Evolutionary conservation across 1,284 basidiomycete genomes (phyloP), one percentile per base, ranked within the genome.

Genomic region (Fomitopsis betulina): DNA sequence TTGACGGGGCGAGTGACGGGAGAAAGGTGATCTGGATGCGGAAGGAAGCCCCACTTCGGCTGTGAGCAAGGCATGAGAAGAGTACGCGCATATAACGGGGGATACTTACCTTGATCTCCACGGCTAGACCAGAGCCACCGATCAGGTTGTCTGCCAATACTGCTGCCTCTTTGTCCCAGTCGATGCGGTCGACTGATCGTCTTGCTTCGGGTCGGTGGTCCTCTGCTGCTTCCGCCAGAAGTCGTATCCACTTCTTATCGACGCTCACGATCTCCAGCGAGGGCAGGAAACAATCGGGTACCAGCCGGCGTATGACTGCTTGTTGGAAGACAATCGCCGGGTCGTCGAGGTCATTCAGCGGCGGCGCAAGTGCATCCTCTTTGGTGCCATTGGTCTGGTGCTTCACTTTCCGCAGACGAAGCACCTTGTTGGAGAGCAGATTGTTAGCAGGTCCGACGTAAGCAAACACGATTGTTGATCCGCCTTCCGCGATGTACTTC

Each of bases 11-110:
- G 76, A 1, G 85, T 89, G 53, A 75, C 73, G 2, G 75, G 66
- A 0, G 92, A 85, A 51, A 91, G 75, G 73, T 87, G 78, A 10
- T 68, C 63, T 17, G 79, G 62, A 27, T 77, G 77, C 6, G 94
- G 93, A 32, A 96, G 73, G 73, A 97, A 96, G 3, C 86, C 93
- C 94, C 94, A 97, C 77, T 97, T 97, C 47, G 94, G 94, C 94
- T 96, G 65, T 12, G 39, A 51, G 27, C 23, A 49, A 55, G 52
- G 38, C 53, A 42, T 54, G 32, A 35, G 17, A 27, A 43, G 12
- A 58, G 37, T 49, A 23, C 30, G 45, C 50, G 35, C 17, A 53
- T 15, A 60, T 7, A 52, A 53, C 19, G 10, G 12, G 32, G 4
- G 25, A 58, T 49, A 65, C 73, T 58, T 61, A 91, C 94, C 83